Evolutionary conservation across 768 basidiomycete genomes (phyloP).

Genomic region (Termitomyces sp.): DNA sequence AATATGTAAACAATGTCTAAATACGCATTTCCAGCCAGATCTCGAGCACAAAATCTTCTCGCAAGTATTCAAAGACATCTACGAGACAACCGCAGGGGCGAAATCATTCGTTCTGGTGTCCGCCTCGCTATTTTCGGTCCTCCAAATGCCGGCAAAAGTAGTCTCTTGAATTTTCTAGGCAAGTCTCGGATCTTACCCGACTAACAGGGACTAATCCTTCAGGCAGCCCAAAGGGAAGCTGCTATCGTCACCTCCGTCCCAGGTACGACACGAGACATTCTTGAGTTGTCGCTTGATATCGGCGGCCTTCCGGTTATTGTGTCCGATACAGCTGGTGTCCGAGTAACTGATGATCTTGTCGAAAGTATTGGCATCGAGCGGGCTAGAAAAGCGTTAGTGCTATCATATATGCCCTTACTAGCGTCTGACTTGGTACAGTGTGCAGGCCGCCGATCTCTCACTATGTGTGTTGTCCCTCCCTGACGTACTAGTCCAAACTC

Average conservation of each 20-base stretch:
- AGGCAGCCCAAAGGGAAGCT: slow-evolving; percentile 74
- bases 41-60: slow-evolving; percentile 44
- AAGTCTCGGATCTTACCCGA: slow-evolving; percentile 13
- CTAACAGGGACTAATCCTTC: not conserved
- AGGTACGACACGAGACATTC: slow-evolving; percentile 85
- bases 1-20: not conserved
- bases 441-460: slow-evolving; percentile 61
- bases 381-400: slow-evolving; percentile 59
- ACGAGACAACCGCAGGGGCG: slow-evolving; percentile 69
- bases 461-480: slow-evolving; percentile 80
- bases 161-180: slow-evolving; percentile 82
- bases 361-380: slow-evolving; percentile 80
- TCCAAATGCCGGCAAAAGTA: slow-evolving; percentile 93
- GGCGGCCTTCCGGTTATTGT: slow-evolving; percentile 78
- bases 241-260: slow-evolving; percentile 87
- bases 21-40: slow-evolving; percentile 38
- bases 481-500: slow-evolving; percentile 25
- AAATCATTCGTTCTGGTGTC: slow-evolving; percentile 79
- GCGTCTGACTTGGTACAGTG: slow-evolving; percentile 31
- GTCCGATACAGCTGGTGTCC: slow-evolving; percentile 83
- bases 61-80: slow-evolving; percentile 51
- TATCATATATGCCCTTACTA: not conserved
- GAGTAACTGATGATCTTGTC: slow-evolving; percentile 62
- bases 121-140: slow-evolving; percentile 87
- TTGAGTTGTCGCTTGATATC: slow-evolving; percentile 84